Evolutionary conservation across 257 asterid species (phyloP).

Genomic region (Ilex asprella): DNA sequence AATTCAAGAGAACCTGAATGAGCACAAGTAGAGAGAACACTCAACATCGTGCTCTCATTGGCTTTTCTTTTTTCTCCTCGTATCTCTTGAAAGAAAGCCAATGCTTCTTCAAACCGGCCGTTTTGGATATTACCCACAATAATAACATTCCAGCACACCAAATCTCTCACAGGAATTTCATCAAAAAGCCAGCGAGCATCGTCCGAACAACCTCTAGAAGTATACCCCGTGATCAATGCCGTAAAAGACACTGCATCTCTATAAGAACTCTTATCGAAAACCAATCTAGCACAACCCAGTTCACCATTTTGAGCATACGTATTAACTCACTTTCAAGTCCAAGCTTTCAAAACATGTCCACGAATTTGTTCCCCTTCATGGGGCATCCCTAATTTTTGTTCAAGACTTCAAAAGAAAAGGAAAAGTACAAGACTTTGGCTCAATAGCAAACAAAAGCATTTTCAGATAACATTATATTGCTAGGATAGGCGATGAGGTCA

Average conservation of each 20-base stretch:
- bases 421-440: conserved; percentile 16
- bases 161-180: conserved; percentile 29
- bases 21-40: conserved; percentile 33
- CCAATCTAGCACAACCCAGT: conserved; percentile 17
- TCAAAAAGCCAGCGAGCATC: conserved; percentile 29
- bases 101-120: conserved; percentile 21
- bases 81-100: conserved; percentile 24
- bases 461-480: background rate
- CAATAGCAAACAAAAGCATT: conserved; percentile 16
- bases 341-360: conserved; percentile 19
- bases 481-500: too few species aligned
- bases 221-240: conserved; percentile 24
- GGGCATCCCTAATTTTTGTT: conserved; percentile 9
- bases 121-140: conserved; percentile 22
- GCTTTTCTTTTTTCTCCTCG: conserved; percentile 13
- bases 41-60: conserved; percentile 25
- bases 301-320: conserved; percentile 28
- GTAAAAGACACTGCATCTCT: conserved; percentile 33
- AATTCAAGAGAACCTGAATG: conserved; percentile 15
- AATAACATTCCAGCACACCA: conserved; percentile 28
- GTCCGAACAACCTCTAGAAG: conserved; percentile 11
- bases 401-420: conserved; percentile 26
- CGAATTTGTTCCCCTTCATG: conserved; percentile 21
- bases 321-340: conserved; percentile 20
- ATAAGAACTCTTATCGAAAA: conserved; percentile 25